Evolutionary conservation across 2,329 filamentous ascomycete genomes (phyloP), one percentile per base, ranked within the genome.

Genomic region (Nothopassalora personata): DNA sequence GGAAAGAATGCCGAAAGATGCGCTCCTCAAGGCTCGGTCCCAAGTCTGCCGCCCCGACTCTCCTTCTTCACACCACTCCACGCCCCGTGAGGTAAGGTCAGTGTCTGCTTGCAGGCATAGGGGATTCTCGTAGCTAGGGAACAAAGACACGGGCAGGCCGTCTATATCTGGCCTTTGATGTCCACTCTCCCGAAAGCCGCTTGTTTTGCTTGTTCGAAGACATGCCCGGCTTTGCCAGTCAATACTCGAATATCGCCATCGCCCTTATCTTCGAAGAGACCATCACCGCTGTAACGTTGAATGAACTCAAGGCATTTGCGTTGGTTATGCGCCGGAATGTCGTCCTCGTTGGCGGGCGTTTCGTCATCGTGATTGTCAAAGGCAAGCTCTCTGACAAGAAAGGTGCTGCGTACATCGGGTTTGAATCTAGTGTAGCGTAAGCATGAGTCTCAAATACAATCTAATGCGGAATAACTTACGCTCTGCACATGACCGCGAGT

Each of bases 141-240:
- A 45, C 18, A 39, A 52, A 46, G 50, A 53, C n/a, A 48, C 57
- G 30, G 45, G 47, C 48, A 30, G 46, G 50, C 15, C 31, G 43
- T 27, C 62, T 79, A 94, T 72, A 97, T 96, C 78, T 97, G 93
- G 71, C 93, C 92, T 79, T 97, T 97, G 80, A 97, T 95, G 78
- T 97, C 92, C 80, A 97, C 88, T 72, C 86, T 87, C 71, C 85
- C 83, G 76, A 96, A 95, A 52, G 93, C 93, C 63, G 82, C 81
- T 43, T 80, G 76, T 73, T 87, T 88, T 60, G 89, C 85, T 55
- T 77, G 73, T 72, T 97, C 91, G 75, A 97, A 96, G 19, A 88
- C 76, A 46, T 75, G 72, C 54, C 83, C 83, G 53, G 88, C 89
- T 77, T 92, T 92, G 69, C 84, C 85, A 48, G 88, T 87, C 67